phyloP scores from a whole-genome alignment of 257 asterid genomes.

The Datura wrightii region DNA sequence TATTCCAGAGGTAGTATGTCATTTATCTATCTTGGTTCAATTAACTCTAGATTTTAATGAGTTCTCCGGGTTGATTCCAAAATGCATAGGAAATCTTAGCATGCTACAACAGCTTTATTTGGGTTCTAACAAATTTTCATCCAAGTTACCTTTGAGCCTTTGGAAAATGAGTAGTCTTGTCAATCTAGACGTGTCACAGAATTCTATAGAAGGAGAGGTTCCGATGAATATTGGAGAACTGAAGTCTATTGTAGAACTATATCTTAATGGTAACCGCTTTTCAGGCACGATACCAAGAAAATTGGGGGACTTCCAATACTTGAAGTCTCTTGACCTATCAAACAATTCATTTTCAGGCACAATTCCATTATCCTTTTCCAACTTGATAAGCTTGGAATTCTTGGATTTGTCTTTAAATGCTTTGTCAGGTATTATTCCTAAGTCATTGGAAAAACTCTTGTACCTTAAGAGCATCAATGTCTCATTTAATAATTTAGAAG shows the following conservation, averaged over 20 bases:
- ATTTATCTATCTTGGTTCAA: conserved; percentile 33
- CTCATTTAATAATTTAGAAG: conserved; percentile 42
- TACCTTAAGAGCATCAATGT: conserved; percentile 39
- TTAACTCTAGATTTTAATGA: conserved; percentile 35
- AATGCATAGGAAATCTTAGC: conserved; percentile 43
- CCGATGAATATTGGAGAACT: conserved; percentile 40
- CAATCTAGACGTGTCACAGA: conserved; percentile 38
- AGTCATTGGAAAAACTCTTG: conserved; percentile 35
- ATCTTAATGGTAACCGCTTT: conserved; percentile 42
- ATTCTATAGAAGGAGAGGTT: conserved; percentile 44
- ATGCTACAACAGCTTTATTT: conserved; percentile 39
- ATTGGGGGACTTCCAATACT: conserved; percentile 37
- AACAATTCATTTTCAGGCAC: conserved; percentile 44
- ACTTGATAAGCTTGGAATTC: conserved; percentile 42
- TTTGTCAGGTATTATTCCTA: conserved; percentile 44
- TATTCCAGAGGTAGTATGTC: conserved; percentile 37
- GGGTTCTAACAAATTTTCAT: conserved; percentile 40
- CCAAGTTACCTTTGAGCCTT: conserved; percentile 40
- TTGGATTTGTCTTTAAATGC: conserved; percentile 45
- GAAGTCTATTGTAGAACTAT: conserved; percentile 34
- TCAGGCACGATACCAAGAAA: conserved; percentile 40
- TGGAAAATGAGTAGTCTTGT: conserved; percentile 44
- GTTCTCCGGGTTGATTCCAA: conserved; percentile 42
- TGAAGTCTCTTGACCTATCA: conserved; percentile 43
- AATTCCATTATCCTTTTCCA: conserved; percentile 48